Percentiles rank a stretch among this genome's conserved stretches.
These are phyloP conservation scores for Aspergillus terreus DNA, from an alignment of 2,329 filamentous ascomycete species.

Conservation along the genomic window DNA sequence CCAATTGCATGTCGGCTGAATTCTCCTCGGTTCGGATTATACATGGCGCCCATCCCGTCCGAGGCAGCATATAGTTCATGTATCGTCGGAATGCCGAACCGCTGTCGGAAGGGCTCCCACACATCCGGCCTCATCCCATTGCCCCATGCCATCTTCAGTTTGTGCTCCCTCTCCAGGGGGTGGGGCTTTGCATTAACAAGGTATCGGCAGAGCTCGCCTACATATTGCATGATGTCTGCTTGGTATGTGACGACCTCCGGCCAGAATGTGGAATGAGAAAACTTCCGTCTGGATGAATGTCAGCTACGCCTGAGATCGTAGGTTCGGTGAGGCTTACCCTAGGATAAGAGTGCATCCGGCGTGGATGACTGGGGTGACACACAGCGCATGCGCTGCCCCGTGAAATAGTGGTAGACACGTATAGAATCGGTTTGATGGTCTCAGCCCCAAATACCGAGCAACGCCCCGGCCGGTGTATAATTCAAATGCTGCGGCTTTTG, in stretches of 20 bases:
- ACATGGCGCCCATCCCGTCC: constrained; percentile 23
- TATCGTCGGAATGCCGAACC: constrained; percentile 37
- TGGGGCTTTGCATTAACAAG: background rate
- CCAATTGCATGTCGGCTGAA: background rate
- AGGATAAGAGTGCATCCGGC: constrained; percentile 2
- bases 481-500: background rate
- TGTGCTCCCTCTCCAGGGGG: constrained; percentile 1
- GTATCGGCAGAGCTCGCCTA: constrained; percentile 5
- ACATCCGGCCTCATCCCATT: constrained; percentile 43
- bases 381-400: background rate
- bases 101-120: constrained; percentile 37
- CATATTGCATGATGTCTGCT: constrained; percentile 3
- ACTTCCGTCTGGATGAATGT: background rate
- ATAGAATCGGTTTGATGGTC: background rate
- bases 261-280: constrained; percentile 3
- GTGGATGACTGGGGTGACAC: background rate
- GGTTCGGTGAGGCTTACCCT: background rate
- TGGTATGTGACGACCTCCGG: constrained; percentile 1
- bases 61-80: constrained; percentile 40
- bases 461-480: background rate
- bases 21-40: background rate
- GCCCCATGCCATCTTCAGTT: constrained; percentile 22
- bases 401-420: background rate
- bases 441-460: background rate
- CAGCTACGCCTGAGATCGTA: background rate